Conservation (phyloP, 768 basidiomycete genomes). For the Crepidotus variabilis region DNA sequence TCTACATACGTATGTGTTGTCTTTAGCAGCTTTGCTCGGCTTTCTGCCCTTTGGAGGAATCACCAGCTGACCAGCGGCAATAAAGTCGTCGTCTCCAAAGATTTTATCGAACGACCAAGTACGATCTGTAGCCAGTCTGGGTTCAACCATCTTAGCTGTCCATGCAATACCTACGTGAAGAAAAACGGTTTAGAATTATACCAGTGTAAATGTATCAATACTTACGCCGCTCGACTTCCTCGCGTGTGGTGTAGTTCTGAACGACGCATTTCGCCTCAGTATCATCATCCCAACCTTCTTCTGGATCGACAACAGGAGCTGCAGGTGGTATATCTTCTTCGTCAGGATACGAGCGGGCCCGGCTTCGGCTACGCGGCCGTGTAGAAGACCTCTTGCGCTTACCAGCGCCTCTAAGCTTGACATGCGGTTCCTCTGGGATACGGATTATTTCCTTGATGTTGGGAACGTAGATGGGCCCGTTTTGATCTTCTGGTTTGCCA, state of each 20-base stretch:
- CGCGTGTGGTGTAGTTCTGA: slow-evolving; percentile 56
- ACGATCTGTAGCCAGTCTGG: slow-evolving; percentile 53
- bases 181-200: slow-evolving; percentile 1
- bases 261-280: slow-evolving; percentile 68
- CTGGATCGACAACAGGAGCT: slow-evolving; percentile 37
- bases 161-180: slow-evolving; percentile 66
- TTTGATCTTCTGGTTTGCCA: slow-evolving; percentile 38
- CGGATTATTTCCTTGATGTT: slow-evolving; percentile 66
- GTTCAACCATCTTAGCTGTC: slow-evolving; percentile 64
- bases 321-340: slow-evolving; percentile 20
- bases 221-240: slow-evolving; percentile 72
- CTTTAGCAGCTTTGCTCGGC: slow-evolving; percentile 83
- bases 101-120: slow-evolving; percentile 89
- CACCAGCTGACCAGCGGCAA: slow-evolving; percentile 84
- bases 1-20: slow-evolving; percentile 62
- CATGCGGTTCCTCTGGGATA: slow-evolving; percentile 40
- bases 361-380: slow-evolving; percentile 57
- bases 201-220: slow-evolving; percentile 11
- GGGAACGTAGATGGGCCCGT: slow-evolving; percentile 51
- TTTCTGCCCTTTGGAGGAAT: slow-evolving; percentile 82
- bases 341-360: slow-evolving; percentile 41
- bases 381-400: slow-evolving; percentile 32
- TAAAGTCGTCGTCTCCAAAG: slow-evolving; percentile 86
- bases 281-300: slow-evolving; percentile 84
- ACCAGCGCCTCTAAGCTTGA: slow-evolving; percentile 21